Evolutionary conservation across 495 filamentous ascomycete species (phyloP).

Genomic region (Trichoderma orchidacearum): DNA sequence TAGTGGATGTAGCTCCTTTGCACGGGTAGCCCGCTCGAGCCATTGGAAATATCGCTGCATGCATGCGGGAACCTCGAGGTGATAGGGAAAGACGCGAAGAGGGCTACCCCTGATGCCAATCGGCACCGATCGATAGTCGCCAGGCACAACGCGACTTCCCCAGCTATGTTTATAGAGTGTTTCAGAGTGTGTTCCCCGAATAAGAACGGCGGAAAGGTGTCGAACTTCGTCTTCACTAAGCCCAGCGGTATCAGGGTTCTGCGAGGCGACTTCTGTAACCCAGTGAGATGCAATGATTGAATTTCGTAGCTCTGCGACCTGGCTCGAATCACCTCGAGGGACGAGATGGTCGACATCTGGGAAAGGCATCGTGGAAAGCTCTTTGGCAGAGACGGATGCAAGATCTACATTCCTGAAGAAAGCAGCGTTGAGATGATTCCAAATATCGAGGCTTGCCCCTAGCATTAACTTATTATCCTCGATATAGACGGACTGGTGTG

Average conservation of each 20-base stretch:
- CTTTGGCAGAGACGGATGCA: not conserved
- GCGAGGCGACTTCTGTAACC: conserved; percentile 4
- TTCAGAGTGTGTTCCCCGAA: not conserved
- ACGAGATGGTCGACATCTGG: conserved; percentile 2
- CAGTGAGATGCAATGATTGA: conserved; percentile 6
- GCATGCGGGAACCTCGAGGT: conserved; percentile 5
- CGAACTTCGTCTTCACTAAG: conserved; percentile 2
- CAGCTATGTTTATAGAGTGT: not conserved
- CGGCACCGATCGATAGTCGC: conserved; percentile 5
- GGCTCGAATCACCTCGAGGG: conserved; percentile 3
- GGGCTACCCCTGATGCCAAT: conserved; percentile 4
- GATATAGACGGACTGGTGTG: conserved; percentile 7
- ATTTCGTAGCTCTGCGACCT: conserved; percentile 8
- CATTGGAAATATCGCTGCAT: conserved; percentile 6
- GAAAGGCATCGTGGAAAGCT: not conserved
- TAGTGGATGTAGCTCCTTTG: conserved; percentile 5
- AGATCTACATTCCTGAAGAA: not conserved
- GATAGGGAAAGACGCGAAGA: conserved; percentile 7
- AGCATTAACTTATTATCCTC: conserved; percentile 7
- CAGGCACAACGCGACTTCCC: not conserved
- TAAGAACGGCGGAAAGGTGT: not conserved
- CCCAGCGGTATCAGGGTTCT: conserved; percentile 2
- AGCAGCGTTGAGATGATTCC: conserved; percentile 1
- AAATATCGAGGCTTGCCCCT: conserved; percentile 2
- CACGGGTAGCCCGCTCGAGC: conserved; percentile 2